Percentiles rank a stretch among this genome's conserved stretches.
Evolutionary conservation across 495 filamentous ascomycete species (phyloP).

Genomic region (Xylaria scruposa): DNA sequence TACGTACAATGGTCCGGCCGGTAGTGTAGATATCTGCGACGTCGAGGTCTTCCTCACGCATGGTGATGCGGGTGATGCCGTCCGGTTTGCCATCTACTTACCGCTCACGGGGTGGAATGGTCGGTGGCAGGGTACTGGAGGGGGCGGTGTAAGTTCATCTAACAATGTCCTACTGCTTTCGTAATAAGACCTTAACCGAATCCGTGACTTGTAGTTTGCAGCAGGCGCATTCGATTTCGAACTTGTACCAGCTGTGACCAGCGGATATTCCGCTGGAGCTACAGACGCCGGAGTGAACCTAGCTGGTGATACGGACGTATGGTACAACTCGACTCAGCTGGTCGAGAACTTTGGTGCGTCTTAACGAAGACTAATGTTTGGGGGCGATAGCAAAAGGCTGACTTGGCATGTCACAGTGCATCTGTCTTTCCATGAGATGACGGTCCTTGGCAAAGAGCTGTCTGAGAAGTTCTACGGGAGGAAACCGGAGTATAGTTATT

Average conservation of each 20-base stretch:
- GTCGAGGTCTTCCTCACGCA: slow-evolving; percentile 54
- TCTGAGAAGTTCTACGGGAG: slow-evolving; percentile 47
- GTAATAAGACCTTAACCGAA: slow-evolving; percentile 8
- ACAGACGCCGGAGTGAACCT: slow-evolving; percentile 42
- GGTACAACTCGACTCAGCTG: slow-evolving; percentile 28
- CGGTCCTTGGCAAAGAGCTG: slow-evolving; percentile 42
- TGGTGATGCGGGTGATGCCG: slow-evolving; percentile 44
- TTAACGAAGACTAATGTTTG: slow-evolving; percentile 4
- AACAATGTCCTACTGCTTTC: slow-evolving; percentile 17
- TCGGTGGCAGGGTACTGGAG: slow-evolving; percentile 64
- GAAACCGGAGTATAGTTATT: slow-evolving; percentile 49
- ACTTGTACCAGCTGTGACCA: slow-evolving; percentile 26
- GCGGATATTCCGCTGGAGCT: slow-evolving; percentile 33
- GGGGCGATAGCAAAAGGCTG: slow-evolving; percentile 32
- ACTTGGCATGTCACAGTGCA: slow-evolving; percentile 41
- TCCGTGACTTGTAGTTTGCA: slow-evolving; percentile 24
- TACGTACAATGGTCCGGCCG: slow-evolving; percentile 23
- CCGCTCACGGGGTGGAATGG: slow-evolving; percentile 56
- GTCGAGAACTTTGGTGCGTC: slow-evolving; percentile 28
- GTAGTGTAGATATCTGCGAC: slow-evolving; percentile 30
- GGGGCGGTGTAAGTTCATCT: slow-evolving; percentile 51
- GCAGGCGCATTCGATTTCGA: slow-evolving; percentile 29
- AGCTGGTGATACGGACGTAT: slow-evolving; percentile 39
- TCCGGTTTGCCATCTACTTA: slow-evolving; percentile 64
- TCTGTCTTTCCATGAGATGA: slow-evolving; percentile 39